Base-by-base conservation (phyloP, 179 eudicot genomes). In the Heliamphora ciliata region DNA sequence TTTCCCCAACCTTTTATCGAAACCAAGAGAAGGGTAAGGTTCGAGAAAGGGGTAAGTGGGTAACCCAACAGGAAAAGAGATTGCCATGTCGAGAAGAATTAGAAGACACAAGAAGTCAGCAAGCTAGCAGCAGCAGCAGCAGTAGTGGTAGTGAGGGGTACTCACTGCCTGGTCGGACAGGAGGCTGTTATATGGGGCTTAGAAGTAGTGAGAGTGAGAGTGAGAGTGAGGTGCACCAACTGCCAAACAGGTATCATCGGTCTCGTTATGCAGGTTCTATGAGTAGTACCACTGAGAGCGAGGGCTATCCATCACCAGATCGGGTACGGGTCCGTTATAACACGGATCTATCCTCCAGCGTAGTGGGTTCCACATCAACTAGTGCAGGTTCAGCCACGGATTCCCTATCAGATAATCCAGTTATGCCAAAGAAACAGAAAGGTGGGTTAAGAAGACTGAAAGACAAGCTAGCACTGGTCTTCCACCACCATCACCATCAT, bases 401-500 rank as follows among this genome's bases (percentile, higher is more conserved):
- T 59, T 72, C 75, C 52, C 85, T 64, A 72, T 73, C 82, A 63
- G 76, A 84, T 11, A 47, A 71, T 56, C 77, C 66, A 51, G 73
- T 24, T 48, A 84, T 80, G 60, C 85, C 56, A 52, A 68, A 80
- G 15, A 87, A 83, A 55, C 64, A 58, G 51, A 83, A 11, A n/a
- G 92, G 98, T 11, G 68, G 82, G 48, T 85, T 90, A 54, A 89
- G 80, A 80, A 88, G 87, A 80, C 55, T 94, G n/a, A 88, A 91
- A 87, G 90, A 87, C 84, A 91, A 87, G 84, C 63, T 94, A 48
- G 93, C 93, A 50, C 78, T 88, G 84, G 87, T 94, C 18, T 89
- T 94, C 81, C 97, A 94, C 84, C 93, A 91, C 79, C 97, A 91
- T 24, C 88, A 88, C 2, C 93, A 91, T 59, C 97, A 91, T 76